phyloP scores from a whole-genome alignment of 2,329 filamentous ascomycete species.

The Beauveria pseudobassiana region DNA sequence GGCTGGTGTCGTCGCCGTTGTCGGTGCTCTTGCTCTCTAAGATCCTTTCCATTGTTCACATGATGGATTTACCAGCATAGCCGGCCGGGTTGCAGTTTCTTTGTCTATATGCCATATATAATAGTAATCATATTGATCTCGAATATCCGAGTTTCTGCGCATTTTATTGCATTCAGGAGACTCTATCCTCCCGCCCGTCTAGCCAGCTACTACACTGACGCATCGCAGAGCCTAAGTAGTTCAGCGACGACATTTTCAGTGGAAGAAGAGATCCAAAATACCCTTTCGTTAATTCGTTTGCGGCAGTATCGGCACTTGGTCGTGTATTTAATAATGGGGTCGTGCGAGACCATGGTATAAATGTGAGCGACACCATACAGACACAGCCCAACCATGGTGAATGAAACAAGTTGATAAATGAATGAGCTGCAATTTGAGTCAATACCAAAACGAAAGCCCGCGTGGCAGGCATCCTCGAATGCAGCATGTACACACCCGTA shows the following conservation, averaged over 20 bases:
- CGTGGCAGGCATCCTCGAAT: background rate
- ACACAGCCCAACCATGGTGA: conserved; percentile 56
- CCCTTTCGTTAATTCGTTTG: conserved; percentile 56
- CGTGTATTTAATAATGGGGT: conserved; percentile 64
- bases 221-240: conserved; percentile 34
- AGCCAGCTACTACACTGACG: conserved; percentile 45
- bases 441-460: background rate
- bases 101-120: background rate
- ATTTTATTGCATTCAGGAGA: background rate
- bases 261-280: conserved; percentile 19
- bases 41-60: background rate
- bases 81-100: background rate
- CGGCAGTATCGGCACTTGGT: conserved; percentile 62
- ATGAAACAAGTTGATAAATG: conserved; percentile 57
- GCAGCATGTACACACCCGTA: conserved; percentile 47
- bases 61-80: background rate
- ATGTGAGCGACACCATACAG: conserved; percentile 56
- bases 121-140: background rate
- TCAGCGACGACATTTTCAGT: conserved; percentile 1
- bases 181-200: conserved; percentile 39
- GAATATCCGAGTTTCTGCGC: background rate
- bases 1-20: conserved; percentile 26
- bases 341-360: conserved; percentile 54
- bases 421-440: conserved; percentile 38
- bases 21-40: conserved; percentile 30